Evolutionary conservation across 495 filamentous ascomycete genomes (phyloP), one percentile per base, ranked within the genome.

Genomic region (Parmelia sp.): DNA sequence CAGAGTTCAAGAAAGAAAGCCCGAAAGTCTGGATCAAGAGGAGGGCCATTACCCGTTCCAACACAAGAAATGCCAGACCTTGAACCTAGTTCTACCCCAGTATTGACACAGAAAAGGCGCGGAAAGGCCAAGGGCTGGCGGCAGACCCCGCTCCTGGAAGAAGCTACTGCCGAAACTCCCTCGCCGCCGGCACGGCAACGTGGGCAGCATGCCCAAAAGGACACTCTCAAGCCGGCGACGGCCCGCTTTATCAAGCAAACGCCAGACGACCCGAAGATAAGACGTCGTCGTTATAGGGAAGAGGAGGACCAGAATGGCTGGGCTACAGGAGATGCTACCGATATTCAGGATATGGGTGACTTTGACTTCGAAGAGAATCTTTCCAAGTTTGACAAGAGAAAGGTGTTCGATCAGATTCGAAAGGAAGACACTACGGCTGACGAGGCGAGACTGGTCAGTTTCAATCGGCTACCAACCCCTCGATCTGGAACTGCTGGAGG

Each of bases 251-350:
- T 60, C 62, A 47, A 65, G 57, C n/a, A 62, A 72, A 72, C 63
- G 69, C 42, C 53, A 68, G 69, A 61, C 66, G 65, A 71, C 75
- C 80, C 68, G 72, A 87, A 71, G 82, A 83, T 80, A 72, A 81
- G 76, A 69, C 78, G 79, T 63, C 81, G 79, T 39, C 77, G 78
- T 37, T 73, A 78, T 58, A 79, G 55, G 15, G 40, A 81, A 33
- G 77, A 79, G 15, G 82, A 83, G 29, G 80, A 88, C 66, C 82
- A 89, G 25, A 96, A 89, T 76, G 94, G 91, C 17, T 98, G 94
- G 94, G 92, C 91, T 45, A 97, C 93, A 0, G 94, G 96, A 72
- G 92, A 97, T 74, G 91, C 91, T 31, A 96, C 91, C 3, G 94
- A 98, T 74, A 91, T 96, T n/a, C 93, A 96, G 74, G 93, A 93